Percentiles rank a stretch among this genome's conserved stretches.
Evolutionary conservation across 192 early-diverging fungal species (phyloP).

Genomic region (Rhizoclosmatium sp.): DNA sequence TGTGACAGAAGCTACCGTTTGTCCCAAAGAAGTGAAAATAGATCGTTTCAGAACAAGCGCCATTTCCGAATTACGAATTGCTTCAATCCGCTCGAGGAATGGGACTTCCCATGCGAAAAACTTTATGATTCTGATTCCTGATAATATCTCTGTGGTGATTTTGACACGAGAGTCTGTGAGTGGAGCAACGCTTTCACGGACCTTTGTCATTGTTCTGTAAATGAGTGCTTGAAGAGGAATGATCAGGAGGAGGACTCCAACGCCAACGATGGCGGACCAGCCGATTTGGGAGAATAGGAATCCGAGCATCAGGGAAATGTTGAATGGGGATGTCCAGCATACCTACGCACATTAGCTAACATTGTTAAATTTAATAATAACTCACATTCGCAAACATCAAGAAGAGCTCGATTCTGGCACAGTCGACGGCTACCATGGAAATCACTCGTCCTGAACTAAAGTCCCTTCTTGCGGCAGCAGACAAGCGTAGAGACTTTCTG

Average conservation of each 20-base stretch:
- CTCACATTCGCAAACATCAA: background rate
- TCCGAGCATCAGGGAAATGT: slow-evolving; percentile 68
- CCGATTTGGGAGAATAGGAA: slow-evolving; percentile 49
- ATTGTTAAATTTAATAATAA: background rate
- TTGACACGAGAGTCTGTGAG: slow-evolving; percentile 78
- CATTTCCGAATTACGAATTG: slow-evolving; percentile 70
- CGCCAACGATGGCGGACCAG: slow-evolving; percentile 52
- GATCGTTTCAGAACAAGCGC: slow-evolving; percentile 37
- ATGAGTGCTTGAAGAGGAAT: slow-evolving; percentile 49
- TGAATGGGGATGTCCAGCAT: slow-evolving; percentile 64
- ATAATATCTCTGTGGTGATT: slow-evolving; percentile 75
- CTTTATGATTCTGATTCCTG: slow-evolving; percentile 88
- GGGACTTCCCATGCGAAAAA: slow-evolving; percentile 87
- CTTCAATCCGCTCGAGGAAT: slow-evolving; percentile 70
- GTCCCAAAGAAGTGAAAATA: slow-evolving; percentile 47
- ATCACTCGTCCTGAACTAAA: slow-evolving; percentile 67
- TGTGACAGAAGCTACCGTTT: slow-evolving; percentile 51
- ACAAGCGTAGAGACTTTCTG: slow-evolving; percentile 63
- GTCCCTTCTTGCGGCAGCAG: slow-evolving; percentile 58
- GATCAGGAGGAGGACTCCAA: slow-evolving; percentile 51
- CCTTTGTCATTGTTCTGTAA: slow-evolving; percentile 35
- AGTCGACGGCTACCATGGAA: slow-evolving; percentile 53
- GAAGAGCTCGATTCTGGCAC: slow-evolving; percentile 7
- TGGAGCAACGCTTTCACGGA: slow-evolving; percentile 52
- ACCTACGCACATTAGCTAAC: slow-evolving; percentile 27